Conservation (phyloP, 768 basidiomycete genomes). For the Boletus insuetus region DNA sequence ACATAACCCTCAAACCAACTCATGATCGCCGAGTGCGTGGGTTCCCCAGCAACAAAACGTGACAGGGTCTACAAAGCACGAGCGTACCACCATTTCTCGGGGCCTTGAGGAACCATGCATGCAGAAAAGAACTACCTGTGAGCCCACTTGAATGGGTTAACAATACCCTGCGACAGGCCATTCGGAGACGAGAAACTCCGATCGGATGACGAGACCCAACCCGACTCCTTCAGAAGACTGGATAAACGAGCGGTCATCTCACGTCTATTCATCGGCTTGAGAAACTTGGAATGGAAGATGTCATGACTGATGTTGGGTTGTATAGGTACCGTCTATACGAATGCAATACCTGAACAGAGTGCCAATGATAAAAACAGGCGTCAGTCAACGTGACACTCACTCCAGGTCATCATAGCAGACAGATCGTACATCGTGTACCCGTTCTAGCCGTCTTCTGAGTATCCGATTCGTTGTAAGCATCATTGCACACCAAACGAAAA, state of each 20-base stretch:
- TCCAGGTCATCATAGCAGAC: slow-evolving; percentile 64
- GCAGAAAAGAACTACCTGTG: slow-evolving; percentile 71
- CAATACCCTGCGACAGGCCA: slow-evolving; percentile 50
- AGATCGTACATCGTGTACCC: slow-evolving; percentile 41
- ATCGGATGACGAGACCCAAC: slow-evolving; percentile 50
- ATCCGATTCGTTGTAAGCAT: slow-evolving; percentile 48
- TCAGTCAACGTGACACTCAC: slow-evolving; percentile 38
- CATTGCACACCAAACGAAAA: slow-evolving; percentile 59
- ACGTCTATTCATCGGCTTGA: slow-evolving; percentile 64
- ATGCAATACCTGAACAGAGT: slow-evolving; percentile 59
- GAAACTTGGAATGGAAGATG: slow-evolving; percentile 72
- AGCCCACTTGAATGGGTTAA: slow-evolving; percentile 23
- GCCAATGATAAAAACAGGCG: background rate
- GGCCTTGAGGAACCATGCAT: slow-evolving; percentile 90
- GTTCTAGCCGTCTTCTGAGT: slow-evolving; percentile 44
- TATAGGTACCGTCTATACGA: slow-evolving; percentile 67
- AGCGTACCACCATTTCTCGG: slow-evolving; percentile 65
- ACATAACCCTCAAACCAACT: slow-evolving; percentile 48
- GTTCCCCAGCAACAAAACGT: slow-evolving; percentile 68
- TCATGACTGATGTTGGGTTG: slow-evolving; percentile 88
- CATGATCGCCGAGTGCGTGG: slow-evolving; percentile 55
- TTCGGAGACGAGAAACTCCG: slow-evolving; percentile 3
- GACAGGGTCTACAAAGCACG: slow-evolving; percentile 89
- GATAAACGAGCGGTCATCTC: slow-evolving; percentile 59
- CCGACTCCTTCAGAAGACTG: slow-evolving; percentile 54